A percentile compares a stretch with the other conserved stretches of the same genome.
phyloP scores from a whole-genome alignment of 2,329 filamentous ascomycete genomes.

The Amauroascus niger region DNA sequence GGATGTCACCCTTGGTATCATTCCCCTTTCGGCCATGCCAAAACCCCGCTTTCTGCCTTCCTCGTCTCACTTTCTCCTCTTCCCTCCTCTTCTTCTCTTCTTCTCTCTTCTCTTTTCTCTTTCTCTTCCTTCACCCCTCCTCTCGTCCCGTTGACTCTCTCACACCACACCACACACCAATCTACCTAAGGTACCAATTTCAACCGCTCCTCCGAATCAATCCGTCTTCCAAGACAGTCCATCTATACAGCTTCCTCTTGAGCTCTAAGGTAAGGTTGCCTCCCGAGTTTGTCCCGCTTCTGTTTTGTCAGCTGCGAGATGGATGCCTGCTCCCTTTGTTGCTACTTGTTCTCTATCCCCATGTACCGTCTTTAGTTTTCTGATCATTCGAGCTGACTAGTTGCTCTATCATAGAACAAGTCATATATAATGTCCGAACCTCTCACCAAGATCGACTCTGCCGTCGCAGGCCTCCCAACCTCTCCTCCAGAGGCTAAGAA shows the following conservation, averaged over 20 bases:
- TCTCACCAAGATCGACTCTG: constrained; percentile 84
- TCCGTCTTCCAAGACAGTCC: constrained; percentile 1
- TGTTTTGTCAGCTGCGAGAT: background rate
- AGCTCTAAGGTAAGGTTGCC: constrained; percentile 7
- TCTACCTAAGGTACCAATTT: too few relatives aligned
- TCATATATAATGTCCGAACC: constrained; percentile 48
- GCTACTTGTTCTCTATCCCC: constrained; percentile 3
- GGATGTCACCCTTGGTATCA: constrained; percentile 7
- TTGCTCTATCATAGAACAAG: constrained; percentile 4
- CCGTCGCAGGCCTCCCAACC: constrained; percentile 69
- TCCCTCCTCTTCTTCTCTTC: constrained; percentile 11
- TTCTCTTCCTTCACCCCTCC: background rate
- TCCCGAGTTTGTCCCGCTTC: background rate
- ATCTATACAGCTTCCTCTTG: background rate
- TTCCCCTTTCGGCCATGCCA: constrained; percentile 5
- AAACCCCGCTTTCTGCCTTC: constrained; percentile 14
- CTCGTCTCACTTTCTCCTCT: constrained; percentile 3
- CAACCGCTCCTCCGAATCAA: background rate
- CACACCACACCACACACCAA: too few relatives aligned
- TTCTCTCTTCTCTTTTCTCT: background rate
- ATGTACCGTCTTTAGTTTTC: background rate
- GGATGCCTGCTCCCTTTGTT: background rate
- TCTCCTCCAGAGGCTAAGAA: constrained; percentile 51
- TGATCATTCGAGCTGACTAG: background rate
- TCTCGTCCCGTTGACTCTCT: constrained; percentile 7